Percentiles rank a stretch among this genome's conserved stretches.
Conservation (phyloP, 768 basidiomycete species). For the Auricularia cornea region DNA sequence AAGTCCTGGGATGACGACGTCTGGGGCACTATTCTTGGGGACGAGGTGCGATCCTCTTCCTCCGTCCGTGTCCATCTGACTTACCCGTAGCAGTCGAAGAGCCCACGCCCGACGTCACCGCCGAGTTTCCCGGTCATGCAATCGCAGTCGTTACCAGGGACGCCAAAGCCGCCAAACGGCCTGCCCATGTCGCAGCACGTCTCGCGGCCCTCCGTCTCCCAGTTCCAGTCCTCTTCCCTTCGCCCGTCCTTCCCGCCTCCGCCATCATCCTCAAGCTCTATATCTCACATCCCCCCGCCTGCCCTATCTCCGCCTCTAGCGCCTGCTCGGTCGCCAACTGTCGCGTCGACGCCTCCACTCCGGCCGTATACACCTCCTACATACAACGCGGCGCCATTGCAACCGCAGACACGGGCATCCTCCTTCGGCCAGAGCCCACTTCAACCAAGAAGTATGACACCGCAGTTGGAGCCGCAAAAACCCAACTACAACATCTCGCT, state of each 20-base stretch:
- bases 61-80: background rate
- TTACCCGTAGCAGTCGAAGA: background rate
- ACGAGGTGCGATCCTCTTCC: slow-evolving; percentile 20
- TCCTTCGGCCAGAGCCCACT: background rate
- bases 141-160: slow-evolving; percentile 7
- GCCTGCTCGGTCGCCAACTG: background rate
- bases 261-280: background rate
- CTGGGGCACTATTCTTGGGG: slow-evolving; percentile 70
- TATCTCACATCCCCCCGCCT: background rate
- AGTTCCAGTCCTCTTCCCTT: background rate
- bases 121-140: background rate
- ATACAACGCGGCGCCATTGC: background rate
- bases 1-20: slow-evolving; percentile 73
- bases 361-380: background rate
- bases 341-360: background rate
- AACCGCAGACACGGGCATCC: background rate
- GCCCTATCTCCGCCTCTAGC: slow-evolving; percentile 2
- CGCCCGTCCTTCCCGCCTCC: background rate
- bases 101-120: background rate
- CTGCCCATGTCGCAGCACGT: background rate
- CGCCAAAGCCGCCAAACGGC: background rate
- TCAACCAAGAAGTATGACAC: background rate
- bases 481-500: slow-evolving; percentile 24
- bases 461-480: background rate
- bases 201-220: background rate